A percentile compares a stretch with the other conserved stretches of the same genome.
These are phyloP conservation scores for Beauveria varroae DNA, from an alignment of 2,329 filamentous ascomycete species.

Conservation along the genomic window DNA sequence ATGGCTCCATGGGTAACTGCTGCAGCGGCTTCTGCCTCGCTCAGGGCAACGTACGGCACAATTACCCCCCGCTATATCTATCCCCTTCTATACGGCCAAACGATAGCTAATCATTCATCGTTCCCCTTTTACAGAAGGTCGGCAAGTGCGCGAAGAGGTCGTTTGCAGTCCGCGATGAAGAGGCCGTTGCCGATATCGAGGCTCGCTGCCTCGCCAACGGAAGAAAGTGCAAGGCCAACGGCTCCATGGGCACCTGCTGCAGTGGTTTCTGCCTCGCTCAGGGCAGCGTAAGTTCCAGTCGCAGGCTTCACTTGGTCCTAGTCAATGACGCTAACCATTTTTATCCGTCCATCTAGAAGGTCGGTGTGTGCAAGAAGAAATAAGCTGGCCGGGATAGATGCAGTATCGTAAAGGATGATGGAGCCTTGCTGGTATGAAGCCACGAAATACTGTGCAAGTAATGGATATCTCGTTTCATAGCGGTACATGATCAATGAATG, in stretches of 20 bases:
- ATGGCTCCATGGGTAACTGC: neutral
- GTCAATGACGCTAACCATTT: neutral
- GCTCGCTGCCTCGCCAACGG: neutral
- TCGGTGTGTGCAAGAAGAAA: neutral
- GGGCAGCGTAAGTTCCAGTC: neutral
- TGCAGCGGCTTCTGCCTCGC: neutral
- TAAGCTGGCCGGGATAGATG: neutral
- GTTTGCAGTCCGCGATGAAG: neutral
- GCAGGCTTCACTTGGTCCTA: neutral
- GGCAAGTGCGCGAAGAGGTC: neutral
- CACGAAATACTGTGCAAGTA: neutral
- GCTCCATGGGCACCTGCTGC: neutral
- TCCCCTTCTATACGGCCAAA: too few relatives aligned
- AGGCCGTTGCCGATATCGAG: neutral
- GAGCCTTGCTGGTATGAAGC: neutral
- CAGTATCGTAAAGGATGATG: neutral
- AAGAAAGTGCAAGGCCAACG: neutral
- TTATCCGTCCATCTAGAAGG: neutral
- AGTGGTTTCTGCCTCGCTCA: neutral
- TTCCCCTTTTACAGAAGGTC: neutral
- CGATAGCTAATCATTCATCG: too few relatives aligned
- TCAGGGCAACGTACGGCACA: neutral
- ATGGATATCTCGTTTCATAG: too few relatives aligned
- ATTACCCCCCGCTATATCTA: too few relatives aligned
- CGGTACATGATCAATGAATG: too few relatives aligned